Conservation (phyloP, 305 asterid genomes). For the Fraxinus dipetala region DNA sequence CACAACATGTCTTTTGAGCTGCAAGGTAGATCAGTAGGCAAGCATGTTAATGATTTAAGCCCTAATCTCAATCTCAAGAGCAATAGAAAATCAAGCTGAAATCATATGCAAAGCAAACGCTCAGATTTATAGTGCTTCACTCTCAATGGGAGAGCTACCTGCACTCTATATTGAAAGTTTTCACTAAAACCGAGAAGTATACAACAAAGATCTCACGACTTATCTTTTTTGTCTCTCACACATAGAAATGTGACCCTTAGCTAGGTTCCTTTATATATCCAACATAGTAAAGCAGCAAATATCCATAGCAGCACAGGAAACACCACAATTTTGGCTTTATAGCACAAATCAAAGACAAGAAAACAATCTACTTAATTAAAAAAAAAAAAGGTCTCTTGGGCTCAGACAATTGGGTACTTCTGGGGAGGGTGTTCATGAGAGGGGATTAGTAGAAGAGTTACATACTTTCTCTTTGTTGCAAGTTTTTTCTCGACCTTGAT, state of each 20-base stretch:
- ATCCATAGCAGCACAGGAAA: background rate
- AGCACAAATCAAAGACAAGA: slow-evolving; percentile 1
- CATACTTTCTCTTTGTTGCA: slow-evolving; percentile 64
- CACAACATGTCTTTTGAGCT: slow-evolving; percentile 63
- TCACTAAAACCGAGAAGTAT: background rate
- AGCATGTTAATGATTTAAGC: background rate
- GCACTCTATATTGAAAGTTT: background rate
- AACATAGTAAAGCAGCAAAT: background rate
- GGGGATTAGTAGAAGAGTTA: background rate
- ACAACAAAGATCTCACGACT: background rate
- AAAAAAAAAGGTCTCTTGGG: background rate
- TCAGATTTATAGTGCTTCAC: background rate
- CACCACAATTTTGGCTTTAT: background rate
- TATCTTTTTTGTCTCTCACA: background rate
- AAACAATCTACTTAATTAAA: background rate
- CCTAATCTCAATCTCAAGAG: background rate
- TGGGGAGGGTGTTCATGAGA: background rate
- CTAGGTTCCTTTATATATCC: background rate
- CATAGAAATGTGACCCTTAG: background rate
- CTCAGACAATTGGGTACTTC: background rate
- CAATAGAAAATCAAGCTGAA: background rate
- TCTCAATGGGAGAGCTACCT: background rate
- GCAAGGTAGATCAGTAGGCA: slow-evolving; percentile 23
- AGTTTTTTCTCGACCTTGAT: slow-evolving; percentile 45
- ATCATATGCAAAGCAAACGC: background rate